phyloP scores from a whole-genome alignment of 306 rosid genomes.

The Cicer pinnatifidum region DNA sequence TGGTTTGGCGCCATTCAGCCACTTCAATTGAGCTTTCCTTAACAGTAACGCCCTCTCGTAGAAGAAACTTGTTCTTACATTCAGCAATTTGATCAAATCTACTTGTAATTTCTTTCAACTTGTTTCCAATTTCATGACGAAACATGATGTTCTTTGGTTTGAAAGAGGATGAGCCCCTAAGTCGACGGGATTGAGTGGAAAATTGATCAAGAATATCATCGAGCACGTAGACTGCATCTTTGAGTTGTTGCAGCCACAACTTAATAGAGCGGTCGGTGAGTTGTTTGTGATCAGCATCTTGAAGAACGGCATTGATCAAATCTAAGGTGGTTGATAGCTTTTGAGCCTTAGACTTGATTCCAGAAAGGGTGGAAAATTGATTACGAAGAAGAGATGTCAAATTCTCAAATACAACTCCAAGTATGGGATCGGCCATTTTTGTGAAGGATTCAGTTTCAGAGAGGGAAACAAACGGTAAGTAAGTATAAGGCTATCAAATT shows the following conservation, averaged over 20 bases:
- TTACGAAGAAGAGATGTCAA: no score
- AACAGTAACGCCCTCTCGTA: background rate
- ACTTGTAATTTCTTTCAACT: background rate
- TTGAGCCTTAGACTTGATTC: no score
- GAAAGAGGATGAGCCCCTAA: background rate
- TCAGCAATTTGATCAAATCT: background rate
- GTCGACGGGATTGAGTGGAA: background rate
- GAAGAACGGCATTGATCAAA: background rate
- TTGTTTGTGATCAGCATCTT: background rate
- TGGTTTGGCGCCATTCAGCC: background rate
- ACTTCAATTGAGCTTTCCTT: background rate
- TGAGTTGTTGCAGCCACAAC: background rate
- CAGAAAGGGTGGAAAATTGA: no score
- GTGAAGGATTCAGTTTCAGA: no score
- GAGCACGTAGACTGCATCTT: background rate
- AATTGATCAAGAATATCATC: background rate
- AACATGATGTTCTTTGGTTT: background rate
- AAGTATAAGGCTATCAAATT: no score
- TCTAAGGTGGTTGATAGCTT: no score
- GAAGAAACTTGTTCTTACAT: conserved; percentile 1
- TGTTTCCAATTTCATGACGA: background rate
- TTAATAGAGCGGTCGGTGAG: background rate
- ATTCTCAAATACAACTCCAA: no score
- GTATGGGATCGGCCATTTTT: no score
- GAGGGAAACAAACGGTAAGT: no score